Conservation (phyloP, 2,329 filamentous ascomycete species). For the Bipolaris bicolor region DNA sequence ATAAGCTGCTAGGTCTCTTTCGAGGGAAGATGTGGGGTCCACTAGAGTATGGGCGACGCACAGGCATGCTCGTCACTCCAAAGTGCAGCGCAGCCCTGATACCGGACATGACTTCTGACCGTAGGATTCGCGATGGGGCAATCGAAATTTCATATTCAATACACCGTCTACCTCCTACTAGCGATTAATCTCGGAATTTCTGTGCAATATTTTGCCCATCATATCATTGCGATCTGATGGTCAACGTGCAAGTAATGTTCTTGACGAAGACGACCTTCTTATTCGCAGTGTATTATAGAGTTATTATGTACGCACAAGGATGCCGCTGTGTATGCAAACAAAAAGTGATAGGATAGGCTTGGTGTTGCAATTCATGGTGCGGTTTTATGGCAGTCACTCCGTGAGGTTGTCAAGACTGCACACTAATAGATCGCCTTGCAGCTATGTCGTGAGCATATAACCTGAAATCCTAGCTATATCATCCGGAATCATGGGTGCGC, state of each 20-base stretch:
- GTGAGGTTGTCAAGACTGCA: not conserved
- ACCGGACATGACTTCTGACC: not conserved
- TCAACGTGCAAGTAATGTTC: not conserved
- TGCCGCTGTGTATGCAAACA: not conserved
- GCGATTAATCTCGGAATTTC: not conserved
- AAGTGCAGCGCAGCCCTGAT: not conserved
- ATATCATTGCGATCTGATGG: not conserved
- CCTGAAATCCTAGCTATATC: not conserved
- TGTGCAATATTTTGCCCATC: not conserved
- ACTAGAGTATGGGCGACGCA: not conserved
- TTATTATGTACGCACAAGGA: not conserved
- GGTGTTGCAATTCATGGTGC: not conserved
- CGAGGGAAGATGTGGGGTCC: not conserved
- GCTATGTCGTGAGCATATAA: not conserved
- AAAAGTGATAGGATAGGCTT: not conserved
- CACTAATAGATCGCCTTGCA: not conserved
- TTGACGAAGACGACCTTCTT: not conserved
- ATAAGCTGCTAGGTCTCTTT: not conserved
- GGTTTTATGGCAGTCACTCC: not conserved
- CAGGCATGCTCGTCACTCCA: not conserved
- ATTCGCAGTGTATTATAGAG: not conserved
- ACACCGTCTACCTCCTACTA: not conserved
- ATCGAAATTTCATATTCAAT: not conserved
- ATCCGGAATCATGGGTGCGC: not conserved
- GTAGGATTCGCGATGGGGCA: not conserved